Percentiles rank a stretch among this genome's conserved stretches.
Evolutionary conservation across 352 stramenopile genomes (phyloP).

Genomic region (Paralagenidium karlingii): DNA sequence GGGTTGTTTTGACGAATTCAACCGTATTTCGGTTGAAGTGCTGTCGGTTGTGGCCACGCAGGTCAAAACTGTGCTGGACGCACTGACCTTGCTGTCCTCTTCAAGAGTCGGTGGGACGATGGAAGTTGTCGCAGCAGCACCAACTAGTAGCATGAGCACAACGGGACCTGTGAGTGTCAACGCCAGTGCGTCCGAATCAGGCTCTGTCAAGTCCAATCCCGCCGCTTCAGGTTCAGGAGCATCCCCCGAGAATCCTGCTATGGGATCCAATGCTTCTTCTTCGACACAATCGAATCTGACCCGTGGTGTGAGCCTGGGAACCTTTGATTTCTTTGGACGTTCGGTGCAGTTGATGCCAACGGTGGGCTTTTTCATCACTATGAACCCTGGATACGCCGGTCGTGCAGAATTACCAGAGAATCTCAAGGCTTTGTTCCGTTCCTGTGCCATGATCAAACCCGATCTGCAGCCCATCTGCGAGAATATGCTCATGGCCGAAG

Average conservation of each 20-base stretch:
- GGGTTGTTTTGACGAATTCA: conserved; percentile 97
- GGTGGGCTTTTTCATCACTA: conserved; percentile 89
- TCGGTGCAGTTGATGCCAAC: conserved; percentile 73
- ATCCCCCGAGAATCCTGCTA: too few species aligned
- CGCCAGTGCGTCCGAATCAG: conserved; percentile 4
- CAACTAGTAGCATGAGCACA: conserved; percentile 1
- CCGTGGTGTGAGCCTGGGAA: too few species aligned
- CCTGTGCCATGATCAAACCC: conserved; percentile 87
- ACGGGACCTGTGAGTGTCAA: conserved; percentile 4
- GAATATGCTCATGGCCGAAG: conserved; percentile 93
- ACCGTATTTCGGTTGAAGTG: conserved; percentile 94
- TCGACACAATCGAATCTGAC: too few species aligned
- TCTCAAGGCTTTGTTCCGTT: conserved; percentile 87
- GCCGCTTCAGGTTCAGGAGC: too few species aligned
- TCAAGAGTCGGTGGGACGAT: too few species aligned
- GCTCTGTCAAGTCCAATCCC: too few species aligned
- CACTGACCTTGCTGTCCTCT: conserved; percentile 20
- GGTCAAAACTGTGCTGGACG: conserved; percentile 96
- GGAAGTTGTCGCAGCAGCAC: conserved; percentile 1
- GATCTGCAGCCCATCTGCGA: conserved; percentile 88
- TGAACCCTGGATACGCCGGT: conserved; percentile 90
- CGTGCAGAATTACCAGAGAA: conserved; percentile 88
- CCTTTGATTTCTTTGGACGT: conserved; percentile 86
- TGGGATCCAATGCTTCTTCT: too few species aligned
- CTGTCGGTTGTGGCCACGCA: conserved; percentile 93